A percentile compares a stretch with the other conserved stretches of the same genome.
These are phyloP conservation scores for Ascochyta clinopodiicola DNA, from an alignment of 2,329 filamentous ascomycete genomes.

Conservation along the genomic window DNA sequence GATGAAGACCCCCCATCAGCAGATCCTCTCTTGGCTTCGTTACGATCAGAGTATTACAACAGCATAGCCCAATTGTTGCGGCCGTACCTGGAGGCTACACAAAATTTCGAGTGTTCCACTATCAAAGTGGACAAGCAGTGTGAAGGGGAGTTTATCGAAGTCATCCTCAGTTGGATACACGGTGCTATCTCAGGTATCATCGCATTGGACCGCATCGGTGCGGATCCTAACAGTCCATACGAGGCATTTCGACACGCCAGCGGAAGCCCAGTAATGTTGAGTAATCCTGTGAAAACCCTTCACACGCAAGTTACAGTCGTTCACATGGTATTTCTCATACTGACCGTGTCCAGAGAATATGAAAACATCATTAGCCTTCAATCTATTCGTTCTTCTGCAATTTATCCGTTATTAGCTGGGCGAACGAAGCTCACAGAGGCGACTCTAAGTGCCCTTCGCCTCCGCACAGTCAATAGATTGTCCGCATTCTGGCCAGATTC, in stretches of 20 bases:
- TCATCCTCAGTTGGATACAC: not conserved
- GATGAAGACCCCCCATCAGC: not conserved
- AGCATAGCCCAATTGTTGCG: not conserved
- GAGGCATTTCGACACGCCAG: not conserved
- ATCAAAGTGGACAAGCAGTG: not conserved
- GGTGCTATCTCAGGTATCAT: not conserved
- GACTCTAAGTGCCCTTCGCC: not conserved
- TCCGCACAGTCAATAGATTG: not conserved
- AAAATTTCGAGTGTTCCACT: not conserved
- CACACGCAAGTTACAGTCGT: not conserved
- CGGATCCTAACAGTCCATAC: not conserved
- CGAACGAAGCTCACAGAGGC: not conserved
- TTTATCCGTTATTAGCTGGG: not conserved
- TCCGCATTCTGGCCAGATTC: not conserved
- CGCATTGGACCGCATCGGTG: not conserved
- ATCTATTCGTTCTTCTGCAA: not conserved
- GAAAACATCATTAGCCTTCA: not conserved
- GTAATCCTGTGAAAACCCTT: not conserved
- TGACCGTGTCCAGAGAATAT: not conserved
- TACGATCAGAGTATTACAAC: not conserved
- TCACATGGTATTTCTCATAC: not conserved
- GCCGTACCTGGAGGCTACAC: not conserved
- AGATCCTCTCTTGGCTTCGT: not conserved
- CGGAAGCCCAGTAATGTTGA: not conserved
- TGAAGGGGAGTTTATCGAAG: not conserved